Evolutionary conservation across 2,329 filamentous ascomycete genomes (phyloP).

Genomic region (Coleophoma cylindrospora): DNA sequence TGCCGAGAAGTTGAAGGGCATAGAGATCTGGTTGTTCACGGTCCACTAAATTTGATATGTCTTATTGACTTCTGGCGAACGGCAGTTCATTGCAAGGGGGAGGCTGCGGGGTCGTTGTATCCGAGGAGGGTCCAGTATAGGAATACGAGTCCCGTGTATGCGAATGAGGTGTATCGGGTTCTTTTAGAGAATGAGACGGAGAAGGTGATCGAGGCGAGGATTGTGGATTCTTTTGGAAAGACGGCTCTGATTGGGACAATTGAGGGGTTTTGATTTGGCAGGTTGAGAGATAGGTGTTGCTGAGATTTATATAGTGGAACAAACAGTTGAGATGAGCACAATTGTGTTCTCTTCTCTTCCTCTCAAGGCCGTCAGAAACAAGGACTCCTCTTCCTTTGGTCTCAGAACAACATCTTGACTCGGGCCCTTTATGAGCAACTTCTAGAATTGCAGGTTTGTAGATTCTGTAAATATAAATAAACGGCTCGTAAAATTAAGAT

Average conservation of each 20-base stretch:
- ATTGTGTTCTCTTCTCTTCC: too few species aligned
- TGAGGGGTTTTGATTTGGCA: background rate
- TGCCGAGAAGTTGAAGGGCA: constrained; percentile 45
- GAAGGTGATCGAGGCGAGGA: background rate
- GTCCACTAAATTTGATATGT: constrained; percentile 67
- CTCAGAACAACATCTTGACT: too few species aligned
- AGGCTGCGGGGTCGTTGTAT: background rate
- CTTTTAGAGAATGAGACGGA: constrained; percentile 27
- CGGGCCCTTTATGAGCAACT: too few species aligned
- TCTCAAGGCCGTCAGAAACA: too few species aligned
- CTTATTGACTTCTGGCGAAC: constrained; percentile 59
- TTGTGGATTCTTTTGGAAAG: constrained; percentile 1
- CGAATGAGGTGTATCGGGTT: constrained; percentile 35
- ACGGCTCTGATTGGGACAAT: background rate
- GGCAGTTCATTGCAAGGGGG: background rate
- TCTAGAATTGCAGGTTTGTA: too few species aligned
- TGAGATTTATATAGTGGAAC: too few species aligned
- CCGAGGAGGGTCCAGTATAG: constrained; percentile 33
- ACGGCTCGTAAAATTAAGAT: too few species aligned
- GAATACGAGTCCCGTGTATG: constrained; percentile 40
- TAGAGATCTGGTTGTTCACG: constrained; percentile 67
- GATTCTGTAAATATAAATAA: too few species aligned
- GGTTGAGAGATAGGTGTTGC: too few species aligned
- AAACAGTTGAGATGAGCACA: too few species aligned
- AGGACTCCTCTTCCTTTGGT: too few species aligned